phyloP scores from a whole-genome alignment of 164 flowering plant species.

The Vitis amurensis region DNA sequence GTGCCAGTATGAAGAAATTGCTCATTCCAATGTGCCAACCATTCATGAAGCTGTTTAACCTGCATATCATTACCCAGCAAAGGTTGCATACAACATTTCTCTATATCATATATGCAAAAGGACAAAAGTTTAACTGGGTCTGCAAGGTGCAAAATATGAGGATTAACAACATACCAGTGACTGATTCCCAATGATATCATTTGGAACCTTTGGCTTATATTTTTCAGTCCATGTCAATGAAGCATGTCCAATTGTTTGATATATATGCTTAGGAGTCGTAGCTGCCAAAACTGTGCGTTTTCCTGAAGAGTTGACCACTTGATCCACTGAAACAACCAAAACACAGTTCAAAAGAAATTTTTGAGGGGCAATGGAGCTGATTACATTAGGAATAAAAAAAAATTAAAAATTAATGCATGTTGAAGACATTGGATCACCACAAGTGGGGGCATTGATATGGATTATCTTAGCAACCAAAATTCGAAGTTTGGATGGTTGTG shows the following conservation, averaged over 20 bases:
- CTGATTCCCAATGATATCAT: conserved; percentile 89
- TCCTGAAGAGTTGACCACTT: conserved; percentile 18
- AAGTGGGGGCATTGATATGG: too few species aligned
- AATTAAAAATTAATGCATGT: neutral
- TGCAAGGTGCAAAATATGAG: neutral
- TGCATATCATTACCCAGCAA: conserved; percentile 21
- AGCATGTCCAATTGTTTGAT: conserved; percentile 20
- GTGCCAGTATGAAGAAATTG: conserved; percentile 52
- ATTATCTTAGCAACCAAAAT: too few species aligned
- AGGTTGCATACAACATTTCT: neutral
- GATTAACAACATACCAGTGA: conserved; percentile 52
- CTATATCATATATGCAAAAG: neutral
- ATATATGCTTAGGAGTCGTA: conserved; percentile 42
- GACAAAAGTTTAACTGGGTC: neutral
- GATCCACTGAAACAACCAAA: conserved; percentile 25
- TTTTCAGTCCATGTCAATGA: conserved; percentile 87
- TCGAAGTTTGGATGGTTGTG: too few species aligned
- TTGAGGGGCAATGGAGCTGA: neutral
- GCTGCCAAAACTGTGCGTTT: conserved; percentile 24
- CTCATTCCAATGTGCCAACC: conserved; percentile 82
- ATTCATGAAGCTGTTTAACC: conserved; percentile 90
- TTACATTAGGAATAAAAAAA: neutral
- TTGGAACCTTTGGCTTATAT: conserved; percentile 78
- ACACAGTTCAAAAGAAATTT: neutral
- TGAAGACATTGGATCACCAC: neutral